Evolutionary conservation across 495 filamentous ascomycete species (phyloP).

Genomic region (Ascodesmis nigricans): DNA sequence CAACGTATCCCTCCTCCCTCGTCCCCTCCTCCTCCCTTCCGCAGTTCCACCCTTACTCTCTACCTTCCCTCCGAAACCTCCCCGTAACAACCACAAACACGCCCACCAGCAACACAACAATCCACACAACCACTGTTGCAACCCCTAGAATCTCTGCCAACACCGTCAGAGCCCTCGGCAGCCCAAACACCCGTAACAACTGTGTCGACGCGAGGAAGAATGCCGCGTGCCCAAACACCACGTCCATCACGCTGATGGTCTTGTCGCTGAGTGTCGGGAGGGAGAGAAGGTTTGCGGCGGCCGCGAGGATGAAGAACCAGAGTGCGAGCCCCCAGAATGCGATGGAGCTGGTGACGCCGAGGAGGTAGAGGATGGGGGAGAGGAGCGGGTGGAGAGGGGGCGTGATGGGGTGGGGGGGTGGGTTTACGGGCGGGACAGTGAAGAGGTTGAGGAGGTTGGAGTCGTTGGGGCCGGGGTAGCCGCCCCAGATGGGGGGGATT

Average conservation of each 20-base stretch:
- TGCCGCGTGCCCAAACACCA: constrained; percentile 2
- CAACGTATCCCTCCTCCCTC: too few species aligned
- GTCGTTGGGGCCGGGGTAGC: constrained; percentile 6
- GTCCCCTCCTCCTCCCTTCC: too few species aligned
- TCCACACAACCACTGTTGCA: constrained; percentile 3
- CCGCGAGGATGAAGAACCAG: constrained; percentile 16
- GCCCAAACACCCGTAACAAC: constrained; percentile 1
- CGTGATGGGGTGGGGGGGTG: too few species aligned
- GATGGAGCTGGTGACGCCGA: constrained; percentile 7
- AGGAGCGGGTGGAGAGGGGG: constrained; percentile 9
- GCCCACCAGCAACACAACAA: not conserved
- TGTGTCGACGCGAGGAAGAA: constrained; percentile 1
- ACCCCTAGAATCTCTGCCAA: constrained; percentile 3
- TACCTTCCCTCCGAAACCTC: too few species aligned
- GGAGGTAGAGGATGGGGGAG: constrained; percentile 13
- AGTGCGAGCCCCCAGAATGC: constrained; percentile 18
- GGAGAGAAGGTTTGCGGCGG: too few species aligned
- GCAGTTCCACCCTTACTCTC: too few species aligned
- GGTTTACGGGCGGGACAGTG: constrained; percentile 11
- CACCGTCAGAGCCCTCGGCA: constrained; percentile 2
- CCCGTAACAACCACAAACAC: too few species aligned
- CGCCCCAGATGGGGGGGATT: too few species aligned
- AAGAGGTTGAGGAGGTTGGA: too few species aligned
- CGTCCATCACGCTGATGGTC: too few species aligned
- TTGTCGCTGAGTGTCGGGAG: constrained; percentile 16